Evolutionary conservation across 2,329 filamentous ascomycete genomes (phyloP).

Genomic region (Phyllachora maydis): DNA sequence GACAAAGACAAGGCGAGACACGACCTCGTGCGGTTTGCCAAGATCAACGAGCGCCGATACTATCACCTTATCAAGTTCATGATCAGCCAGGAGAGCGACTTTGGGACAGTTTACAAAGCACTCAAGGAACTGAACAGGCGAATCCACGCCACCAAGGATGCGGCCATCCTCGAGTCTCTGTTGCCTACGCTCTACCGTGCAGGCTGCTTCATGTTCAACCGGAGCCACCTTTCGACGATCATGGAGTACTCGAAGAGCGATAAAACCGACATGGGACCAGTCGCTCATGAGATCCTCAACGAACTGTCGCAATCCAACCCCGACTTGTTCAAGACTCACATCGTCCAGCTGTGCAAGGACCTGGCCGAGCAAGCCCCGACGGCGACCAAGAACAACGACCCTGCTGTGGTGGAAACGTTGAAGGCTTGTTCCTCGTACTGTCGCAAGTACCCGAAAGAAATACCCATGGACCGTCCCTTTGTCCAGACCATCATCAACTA

Average conservation of each 20-base stretch:
- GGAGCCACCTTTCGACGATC: slow-evolving; percentile 79
- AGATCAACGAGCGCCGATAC: slow-evolving; percentile 69
- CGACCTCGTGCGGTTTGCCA: slow-evolving; percentile 80
- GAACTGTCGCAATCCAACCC: slow-evolving; percentile 83
- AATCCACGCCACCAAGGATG: slow-evolving; percentile 43
- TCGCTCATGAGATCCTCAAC: slow-evolving; percentile 75
- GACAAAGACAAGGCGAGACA: slow-evolving; percentile 50
- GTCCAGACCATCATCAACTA: slow-evolving; percentile 64
- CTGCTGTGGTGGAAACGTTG: slow-evolving; percentile 66
- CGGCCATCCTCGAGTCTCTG: slow-evolving; percentile 57
- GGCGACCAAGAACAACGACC: slow-evolving; percentile 43
- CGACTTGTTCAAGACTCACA: slow-evolving; percentile 78
- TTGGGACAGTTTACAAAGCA: slow-evolving; percentile 73
- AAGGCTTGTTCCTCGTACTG: slow-evolving; percentile 90
- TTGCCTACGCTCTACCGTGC: slow-evolving; percentile 67
- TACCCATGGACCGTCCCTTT: slow-evolving; percentile 66
- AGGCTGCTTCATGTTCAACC: slow-evolving; percentile 75
- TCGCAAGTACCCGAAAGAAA: slow-evolving; percentile 63
- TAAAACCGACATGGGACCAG: slow-evolving; percentile 52
- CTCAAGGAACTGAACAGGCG: slow-evolving; percentile 79
- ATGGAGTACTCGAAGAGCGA: slow-evolving; percentile 75
- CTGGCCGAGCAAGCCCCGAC: slow-evolving; percentile 65
- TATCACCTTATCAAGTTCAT: slow-evolving; percentile 82
- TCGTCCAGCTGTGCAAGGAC: slow-evolving; percentile 76
- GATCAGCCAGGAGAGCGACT: slow-evolving; percentile 71